Conservation (phyloP, 2,329 filamentous ascomycete species). For the Huntiella moniliformis region DNA sequence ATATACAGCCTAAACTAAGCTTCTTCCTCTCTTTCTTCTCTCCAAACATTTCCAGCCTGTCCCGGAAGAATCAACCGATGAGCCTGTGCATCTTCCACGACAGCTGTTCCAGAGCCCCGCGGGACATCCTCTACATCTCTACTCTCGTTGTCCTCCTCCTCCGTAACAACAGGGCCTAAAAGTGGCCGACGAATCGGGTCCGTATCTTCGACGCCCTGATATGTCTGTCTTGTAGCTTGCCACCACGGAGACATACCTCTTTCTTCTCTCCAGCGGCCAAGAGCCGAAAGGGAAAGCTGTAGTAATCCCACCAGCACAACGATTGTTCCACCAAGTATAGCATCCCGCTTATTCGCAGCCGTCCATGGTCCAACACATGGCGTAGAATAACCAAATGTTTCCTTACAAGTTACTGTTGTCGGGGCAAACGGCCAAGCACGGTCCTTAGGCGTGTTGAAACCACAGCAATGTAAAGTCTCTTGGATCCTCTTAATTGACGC, state of each 20-base stretch:
- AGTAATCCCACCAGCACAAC: not conserved
- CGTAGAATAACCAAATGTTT: conserved; percentile 11
- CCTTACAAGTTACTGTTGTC: conserved; percentile 22
- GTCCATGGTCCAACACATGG: not conserved
- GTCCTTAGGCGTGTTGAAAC: conserved; percentile 37
- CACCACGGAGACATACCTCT: not conserved
- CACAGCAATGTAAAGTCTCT: conserved; percentile 48
- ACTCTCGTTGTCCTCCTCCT: not conserved
- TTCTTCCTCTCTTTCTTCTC: not conserved
- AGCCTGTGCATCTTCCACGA: not conserved
- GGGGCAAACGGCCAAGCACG: conserved; percentile 42
- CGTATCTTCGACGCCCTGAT: not conserved
- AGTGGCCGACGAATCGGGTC: not conserved
- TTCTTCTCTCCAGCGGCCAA: not conserved
- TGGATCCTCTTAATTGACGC: conserved; percentile 39
- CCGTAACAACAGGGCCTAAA: not conserved
- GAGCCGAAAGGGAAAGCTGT: not conserved
- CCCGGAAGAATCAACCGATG: not conserved
- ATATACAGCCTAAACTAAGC: not conserved
- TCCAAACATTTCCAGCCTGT: not conserved
- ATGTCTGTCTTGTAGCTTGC: not conserved
- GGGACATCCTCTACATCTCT: not conserved
- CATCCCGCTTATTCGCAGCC: not conserved
- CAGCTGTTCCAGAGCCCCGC: not conserved
- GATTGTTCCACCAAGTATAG: not conserved